These are phyloP conservation scores for Globisporangium canariense DNA, from an alignment of 352 stramenopile genomes.

Conservation along the genomic window DNA sequence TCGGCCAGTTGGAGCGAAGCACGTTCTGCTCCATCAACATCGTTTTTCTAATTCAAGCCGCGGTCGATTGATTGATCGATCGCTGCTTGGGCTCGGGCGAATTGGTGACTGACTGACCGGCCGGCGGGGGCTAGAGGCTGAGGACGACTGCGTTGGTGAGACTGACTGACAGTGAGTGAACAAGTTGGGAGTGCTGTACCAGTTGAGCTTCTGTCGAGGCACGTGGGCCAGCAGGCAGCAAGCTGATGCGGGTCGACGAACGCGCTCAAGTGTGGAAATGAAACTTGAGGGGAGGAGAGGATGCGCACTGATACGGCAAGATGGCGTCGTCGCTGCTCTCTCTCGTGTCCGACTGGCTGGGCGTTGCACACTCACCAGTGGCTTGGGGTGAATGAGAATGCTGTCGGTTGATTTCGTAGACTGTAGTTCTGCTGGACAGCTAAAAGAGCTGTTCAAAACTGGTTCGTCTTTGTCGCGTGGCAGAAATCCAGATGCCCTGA, in stretches of 20 bases:
- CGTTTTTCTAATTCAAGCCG: background rate
- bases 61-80: background rate
- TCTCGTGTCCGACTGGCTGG: conserved; percentile 9
- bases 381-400: background rate
- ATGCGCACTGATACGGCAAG: conserved; percentile 9
- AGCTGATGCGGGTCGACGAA: conserved; percentile 10
- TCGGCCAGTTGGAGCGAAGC: conserved; percentile 18
- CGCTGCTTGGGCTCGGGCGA: background rate
- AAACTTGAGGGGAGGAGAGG: background rate
- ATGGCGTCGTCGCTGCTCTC: background rate
- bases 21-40: conserved; percentile 24
- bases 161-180: background rate
- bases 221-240: background rate
- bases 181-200: background rate
- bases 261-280: conserved; percentile 10
- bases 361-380: conserved; percentile 2
- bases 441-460: too few relatives aligned
- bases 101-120: conserved; percentile 8
- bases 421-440: background rate
- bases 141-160: background rate
- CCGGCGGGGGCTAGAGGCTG: too few relatives aligned
- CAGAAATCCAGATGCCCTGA: conserved; percentile 7
- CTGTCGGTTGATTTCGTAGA: background rate
- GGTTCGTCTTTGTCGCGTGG: conserved; percentile 1
- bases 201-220: background rate